Conservation (phyloP, 129 eudicot species). For the Sambucus nigra region DNA sequence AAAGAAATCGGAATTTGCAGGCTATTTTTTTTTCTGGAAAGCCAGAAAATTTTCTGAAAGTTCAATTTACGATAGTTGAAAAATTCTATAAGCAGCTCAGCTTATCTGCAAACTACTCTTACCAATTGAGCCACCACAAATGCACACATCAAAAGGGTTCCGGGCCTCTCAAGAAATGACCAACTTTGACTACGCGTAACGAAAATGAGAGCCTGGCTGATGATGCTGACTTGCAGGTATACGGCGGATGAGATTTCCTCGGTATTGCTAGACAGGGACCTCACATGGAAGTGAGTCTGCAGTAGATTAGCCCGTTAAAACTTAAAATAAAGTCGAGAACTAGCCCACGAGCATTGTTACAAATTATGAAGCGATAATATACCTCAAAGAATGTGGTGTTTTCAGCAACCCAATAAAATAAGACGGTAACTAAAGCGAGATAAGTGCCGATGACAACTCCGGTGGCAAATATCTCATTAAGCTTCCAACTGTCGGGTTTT, state of each 20-base stretch:
- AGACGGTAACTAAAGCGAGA: conserved; percentile 39
- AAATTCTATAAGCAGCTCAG: too few relatives aligned
- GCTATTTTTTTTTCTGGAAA: too few relatives aligned
- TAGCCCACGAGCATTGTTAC: neutral
- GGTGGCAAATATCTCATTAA: conserved; percentile 49
- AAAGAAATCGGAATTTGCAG: too few relatives aligned
- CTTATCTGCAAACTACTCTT: too few relatives aligned
- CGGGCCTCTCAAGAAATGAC: conserved; percentile 38
- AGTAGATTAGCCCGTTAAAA: neutral
- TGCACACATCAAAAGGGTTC: conserved; percentile 27
- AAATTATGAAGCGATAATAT: neutral
- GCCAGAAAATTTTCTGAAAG: too few relatives aligned
- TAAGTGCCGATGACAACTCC: conserved; percentile 43
- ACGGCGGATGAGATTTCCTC: conserved; percentile 28
- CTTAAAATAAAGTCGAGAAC: neutral
- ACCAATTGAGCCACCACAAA: conserved; percentile 38
- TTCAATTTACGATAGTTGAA: too few relatives aligned
- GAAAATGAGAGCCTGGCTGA: conserved; percentile 40
- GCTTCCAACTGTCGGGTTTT: conserved; percentile 48
- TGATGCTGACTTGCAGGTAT: conserved; percentile 40
- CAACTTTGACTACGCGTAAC: conserved; percentile 34
- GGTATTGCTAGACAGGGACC: conserved; percentile 20
- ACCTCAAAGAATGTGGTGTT: conserved; percentile 43
- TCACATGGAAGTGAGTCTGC: conserved; percentile 31
- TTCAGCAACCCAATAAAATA: conserved; percentile 38